A percentile compares a stretch with the other conserved stretches of the same genome.
Conservation (phyloP, 257 asterid genomes). For the Nicotiana knightiana region DNA sequence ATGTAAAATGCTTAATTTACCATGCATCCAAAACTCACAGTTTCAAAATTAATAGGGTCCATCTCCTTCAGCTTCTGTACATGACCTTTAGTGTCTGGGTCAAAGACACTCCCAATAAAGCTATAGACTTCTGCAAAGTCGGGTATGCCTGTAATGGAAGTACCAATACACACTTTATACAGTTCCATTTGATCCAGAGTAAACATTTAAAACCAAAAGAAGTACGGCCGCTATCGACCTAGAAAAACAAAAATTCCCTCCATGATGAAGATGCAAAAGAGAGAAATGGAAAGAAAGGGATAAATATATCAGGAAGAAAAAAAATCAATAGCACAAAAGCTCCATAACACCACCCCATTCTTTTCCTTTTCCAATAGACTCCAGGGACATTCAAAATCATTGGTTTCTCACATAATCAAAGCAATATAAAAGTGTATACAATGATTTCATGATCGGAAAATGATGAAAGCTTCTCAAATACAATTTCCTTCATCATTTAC, state of each 20-base stretch:
- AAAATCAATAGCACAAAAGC: not conserved
- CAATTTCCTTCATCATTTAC: not conserved
- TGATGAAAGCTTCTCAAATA: not conserved
- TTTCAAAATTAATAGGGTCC: constrained; percentile 95
- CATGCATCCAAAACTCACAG: constrained; percentile 41
- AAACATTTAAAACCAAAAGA: not conserved
- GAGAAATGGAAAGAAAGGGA: not conserved
- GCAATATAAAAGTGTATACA: not conserved
- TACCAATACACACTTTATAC: not conserved
- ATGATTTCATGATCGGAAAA: not conserved
- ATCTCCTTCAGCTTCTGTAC: constrained; percentile 92
- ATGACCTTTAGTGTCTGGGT: constrained; percentile 67
- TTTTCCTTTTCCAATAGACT: not conserved
- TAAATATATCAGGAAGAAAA: not conserved
- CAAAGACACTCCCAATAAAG: constrained; percentile 93
- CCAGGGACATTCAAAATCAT: not conserved
- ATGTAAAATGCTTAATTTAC: not conserved
- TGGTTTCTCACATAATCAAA: not conserved
- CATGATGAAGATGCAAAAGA: not conserved
- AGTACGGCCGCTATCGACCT: not conserved
- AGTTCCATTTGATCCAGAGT: not conserved
- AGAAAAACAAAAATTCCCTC: not conserved
- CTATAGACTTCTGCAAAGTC: constrained; percentile 95
- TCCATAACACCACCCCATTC: not conserved
- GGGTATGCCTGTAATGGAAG: constrained; percentile 50